Evolutionary conservation across 2,329 filamentous ascomycete genomes (phyloP), one percentile per base, ranked within the genome.

Genomic region (Thielaviopsis ethacetica): DNA sequence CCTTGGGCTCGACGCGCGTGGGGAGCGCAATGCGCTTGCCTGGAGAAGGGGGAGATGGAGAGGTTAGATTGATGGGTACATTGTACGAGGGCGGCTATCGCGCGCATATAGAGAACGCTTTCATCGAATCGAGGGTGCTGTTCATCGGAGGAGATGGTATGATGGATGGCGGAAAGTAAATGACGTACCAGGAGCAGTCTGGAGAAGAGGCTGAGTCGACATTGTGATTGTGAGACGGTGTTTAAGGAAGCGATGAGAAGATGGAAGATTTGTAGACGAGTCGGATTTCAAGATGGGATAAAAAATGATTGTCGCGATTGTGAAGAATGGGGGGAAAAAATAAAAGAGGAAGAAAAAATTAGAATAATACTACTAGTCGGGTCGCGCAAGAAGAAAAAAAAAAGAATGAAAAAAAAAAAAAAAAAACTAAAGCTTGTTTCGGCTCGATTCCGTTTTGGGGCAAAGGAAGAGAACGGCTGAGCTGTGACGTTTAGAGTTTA

Each of bases 11-110:
- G 73, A 98, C 91, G 65, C 93, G 90, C 62, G 91, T 96, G 60
- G 93, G 93, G 64, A 98, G 88, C 67, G 93, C 91, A 71, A 98
- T 97, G 70, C 91, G 89, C 77, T 98, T 98, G 80, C 91, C 91
- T 95, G 67, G 54, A n/a, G 41, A 21, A 51, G 30, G 34, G 27
- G 12, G 12, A 24, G 17, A 7, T 21, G n/a, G 12, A 44, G 22
- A 44, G 5, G 26, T 41, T 38, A 41, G 22, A n/a, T 55, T 38
- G 62, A 67, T 62, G 66, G 62, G 59, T 50, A 19, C 15, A 19
- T 22, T 9, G 41, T 38, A 9, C 2, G 34, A 17, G 38, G 2
- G 38, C 6, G 12, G 4, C 13, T n/a, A 17, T 44, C 2, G 24
- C 19, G 10, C 24, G 49, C 22, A 27, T 22, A 57, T n/a, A 22